Percentiles rank a stretch among this genome's conserved stretches.
phyloP scores from a whole-genome alignment of 441 rosid genomes.

The Adansonia madagascariensis region DNA sequence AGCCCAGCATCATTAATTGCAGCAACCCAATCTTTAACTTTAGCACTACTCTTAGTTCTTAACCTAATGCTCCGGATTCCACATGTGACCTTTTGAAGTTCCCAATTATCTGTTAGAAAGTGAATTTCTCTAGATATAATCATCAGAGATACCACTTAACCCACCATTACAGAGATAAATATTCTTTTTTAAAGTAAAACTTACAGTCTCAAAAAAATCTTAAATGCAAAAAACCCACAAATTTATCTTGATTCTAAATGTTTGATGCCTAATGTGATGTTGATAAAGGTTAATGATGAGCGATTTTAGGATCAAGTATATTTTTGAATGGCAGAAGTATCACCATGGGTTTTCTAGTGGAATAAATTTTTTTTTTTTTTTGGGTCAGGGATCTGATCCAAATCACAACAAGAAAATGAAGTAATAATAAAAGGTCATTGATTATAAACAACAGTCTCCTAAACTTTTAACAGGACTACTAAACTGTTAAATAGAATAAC shows the following conservation, averaged over 20 bases:
- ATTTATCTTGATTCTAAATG: constrained; percentile 2
- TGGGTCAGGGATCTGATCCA: background rate
- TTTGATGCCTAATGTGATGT: background rate
- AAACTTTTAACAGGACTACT: background rate
- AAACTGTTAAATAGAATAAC: constrained; percentile 8
- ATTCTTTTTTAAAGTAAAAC: background rate
- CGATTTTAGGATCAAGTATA: background rate
- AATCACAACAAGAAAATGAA: constrained; percentile 10
- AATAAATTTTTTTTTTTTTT: background rate
- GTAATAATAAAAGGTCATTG: constrained; percentile 4
- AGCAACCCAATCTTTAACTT: constrained; percentile 97
- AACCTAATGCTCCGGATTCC: constrained; percentile 87
- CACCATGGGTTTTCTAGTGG: background rate
- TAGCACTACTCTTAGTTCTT: constrained; percentile 74
- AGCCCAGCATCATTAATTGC: constrained; percentile 97
- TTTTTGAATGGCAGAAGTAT: constrained; percentile 2
- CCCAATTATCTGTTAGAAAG: constrained; percentile 49
- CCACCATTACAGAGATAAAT: constrained; percentile 10
- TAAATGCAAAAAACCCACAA: background rate
- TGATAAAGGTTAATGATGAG: constrained; percentile 10
- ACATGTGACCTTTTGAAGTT: constrained; percentile 79
- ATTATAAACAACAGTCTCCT: background rate
- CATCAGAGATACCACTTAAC: constrained; percentile 31
- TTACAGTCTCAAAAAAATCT: background rate
- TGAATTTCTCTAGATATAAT: constrained; percentile 37